Evolutionary conservation across 2,329 filamentous ascomycete species (phyloP), one percentile per base, ranked within the genome.

Genomic region (Akanthomyces uredinophilus): DNA sequence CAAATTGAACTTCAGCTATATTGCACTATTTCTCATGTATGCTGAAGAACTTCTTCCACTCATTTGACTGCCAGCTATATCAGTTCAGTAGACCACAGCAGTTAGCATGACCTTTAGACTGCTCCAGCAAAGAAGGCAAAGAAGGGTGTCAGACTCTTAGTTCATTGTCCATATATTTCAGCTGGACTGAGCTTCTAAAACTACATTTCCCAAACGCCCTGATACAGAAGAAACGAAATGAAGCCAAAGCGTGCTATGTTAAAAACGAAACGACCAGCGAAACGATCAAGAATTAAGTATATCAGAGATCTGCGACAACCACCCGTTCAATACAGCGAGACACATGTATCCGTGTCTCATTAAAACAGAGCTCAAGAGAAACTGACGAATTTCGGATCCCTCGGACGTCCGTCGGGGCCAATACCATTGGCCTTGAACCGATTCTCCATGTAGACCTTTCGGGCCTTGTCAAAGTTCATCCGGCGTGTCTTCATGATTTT

Each of bases 371-470:
- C 43, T 74, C 66, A 78, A 51, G 76, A 78, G 76, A 98, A 98
- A 72, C 91, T 96, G 64, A 98, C 92, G 72, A 96, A 96, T 79
- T 97, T 97, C 65, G 93, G 92, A 79, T 98, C 94, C 72, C 87
- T 84, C 65, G 95, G 95, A 68, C 88, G 79, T 5, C 95, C 95
- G 75, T 99, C 95, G 5, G 90, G 83, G 1, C 88, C 92, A 72
- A 99, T 97, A 57, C 91, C 90, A 70, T 96, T 91, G 72, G 87
- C 92, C 72, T 86, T 87, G 77, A 99, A 96, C 63, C 87, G 82
- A 69, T 90, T 86, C 78, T 97, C 90, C 77, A 92, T 95, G 73
- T 90, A 96, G 51, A 92, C 83, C 69, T 91, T 84, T 68, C 95
- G 84, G 44, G 94, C 95, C 78, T 97, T 92, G 76, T 99, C 94